Conservation (phyloP, 306 rosid genomes). For the Vigna trinervia region DNA sequence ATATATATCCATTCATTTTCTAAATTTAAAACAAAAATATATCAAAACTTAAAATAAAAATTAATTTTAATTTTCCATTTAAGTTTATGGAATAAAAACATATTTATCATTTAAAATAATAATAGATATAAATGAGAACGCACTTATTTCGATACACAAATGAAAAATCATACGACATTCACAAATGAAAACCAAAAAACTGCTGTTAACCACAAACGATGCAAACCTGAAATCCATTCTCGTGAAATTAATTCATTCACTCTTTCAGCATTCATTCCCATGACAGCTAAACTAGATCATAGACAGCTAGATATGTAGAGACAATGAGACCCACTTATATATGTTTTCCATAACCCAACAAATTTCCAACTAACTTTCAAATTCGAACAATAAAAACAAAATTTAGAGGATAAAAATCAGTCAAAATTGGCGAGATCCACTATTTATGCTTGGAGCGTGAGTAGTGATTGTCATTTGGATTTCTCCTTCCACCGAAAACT, state of each 20-base stretch:
- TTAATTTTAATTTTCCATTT: too few relatives aligned
- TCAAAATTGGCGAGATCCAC: slow-evolving; percentile 33
- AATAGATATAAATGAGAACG: neutral
- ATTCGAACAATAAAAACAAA: slow-evolving; percentile 33
- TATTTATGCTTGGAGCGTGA: slow-evolving; percentile 69
- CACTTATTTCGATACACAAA: too few relatives aligned
- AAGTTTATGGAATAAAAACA: too few relatives aligned
- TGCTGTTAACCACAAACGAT: neutral
- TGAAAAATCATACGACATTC: neutral
- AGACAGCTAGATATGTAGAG: neutral
- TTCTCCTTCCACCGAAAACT: slow-evolving; percentile 79
- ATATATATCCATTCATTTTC: too few relatives aligned
- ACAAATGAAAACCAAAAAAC: slow-evolving; percentile 18
- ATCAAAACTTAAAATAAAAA: too few relatives aligned
- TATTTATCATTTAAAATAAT: neutral
- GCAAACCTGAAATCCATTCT: slow-evolving; percentile 25
- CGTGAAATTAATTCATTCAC: slow-evolving; percentile 3
- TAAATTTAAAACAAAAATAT: too few relatives aligned
- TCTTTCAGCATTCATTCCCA: slow-evolving; percentile 8
- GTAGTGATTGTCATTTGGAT: slow-evolving; percentile 92
- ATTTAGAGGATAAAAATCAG: neutral
- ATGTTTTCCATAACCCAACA: slow-evolving; percentile 17
- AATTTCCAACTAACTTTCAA: slow-evolving; percentile 25
- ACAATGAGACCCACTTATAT: neutral
- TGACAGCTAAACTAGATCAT: neutral